phyloP scores from a whole-genome alignment of 2,329 filamentous ascomycete species.

The Calonectria pseudoreteaudii region DNA sequence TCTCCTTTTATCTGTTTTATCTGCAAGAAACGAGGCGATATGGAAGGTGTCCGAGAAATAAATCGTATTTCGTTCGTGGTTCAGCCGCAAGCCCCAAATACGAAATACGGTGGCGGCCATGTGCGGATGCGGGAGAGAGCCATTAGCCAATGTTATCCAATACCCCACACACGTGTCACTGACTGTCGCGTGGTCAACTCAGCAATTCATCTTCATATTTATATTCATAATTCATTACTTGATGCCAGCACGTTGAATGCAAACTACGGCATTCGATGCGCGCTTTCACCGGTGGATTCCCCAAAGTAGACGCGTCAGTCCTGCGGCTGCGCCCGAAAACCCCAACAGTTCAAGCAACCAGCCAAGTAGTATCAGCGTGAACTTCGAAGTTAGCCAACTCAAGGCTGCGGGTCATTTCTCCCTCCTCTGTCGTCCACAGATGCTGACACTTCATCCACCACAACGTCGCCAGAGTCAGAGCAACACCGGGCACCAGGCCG shows the following conservation, averaged over 20 bases:
- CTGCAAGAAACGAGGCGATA: neutral
- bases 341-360: neutral
- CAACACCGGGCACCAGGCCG: neutral
- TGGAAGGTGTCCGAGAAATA: neutral
- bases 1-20: neutral
- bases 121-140: neutral
- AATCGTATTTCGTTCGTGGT: conserved; percentile 1
- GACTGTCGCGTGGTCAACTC: neutral
- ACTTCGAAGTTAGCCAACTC: conserved; percentile 13
- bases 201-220: neutral
- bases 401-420: neutral
- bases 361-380: conserved; percentile 9
- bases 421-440: conserved; percentile 16
- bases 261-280: too few relatives aligned
- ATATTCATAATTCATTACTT: neutral
- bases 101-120: conserved; percentile 7
- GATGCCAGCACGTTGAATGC: neutral
- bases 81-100: conserved; percentile 15
- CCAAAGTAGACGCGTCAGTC: neutral
- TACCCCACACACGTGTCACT: neutral
- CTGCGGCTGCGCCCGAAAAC: neutral
- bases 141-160: neutral
- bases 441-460: conserved; percentile 24
- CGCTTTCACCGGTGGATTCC: neutral
- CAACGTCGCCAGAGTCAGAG: neutral